Evolutionary conservation across 352 stramenopile genomes (phyloP), one percentile per base, ranked within the genome.

Genomic region (Phytophthora agathidicida): DNA sequence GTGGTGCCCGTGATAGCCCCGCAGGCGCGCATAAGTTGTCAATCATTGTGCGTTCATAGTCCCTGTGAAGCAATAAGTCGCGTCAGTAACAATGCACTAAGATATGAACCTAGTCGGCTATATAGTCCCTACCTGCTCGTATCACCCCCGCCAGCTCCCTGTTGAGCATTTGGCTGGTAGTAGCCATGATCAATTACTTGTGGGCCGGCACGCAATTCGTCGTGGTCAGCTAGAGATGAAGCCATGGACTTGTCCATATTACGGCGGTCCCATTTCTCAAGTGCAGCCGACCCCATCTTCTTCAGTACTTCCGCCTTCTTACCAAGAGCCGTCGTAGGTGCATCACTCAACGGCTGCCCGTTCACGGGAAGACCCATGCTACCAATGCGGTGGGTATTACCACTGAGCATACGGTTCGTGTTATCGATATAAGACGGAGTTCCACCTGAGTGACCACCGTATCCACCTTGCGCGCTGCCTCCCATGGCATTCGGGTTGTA

Each of bases 191-290:
- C 83, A 53, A 89, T 75, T 23, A 92, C 66, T 26, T 84, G 65
- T 7, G 76, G 68, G 0, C 80, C 83, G 7, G 83, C 77, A n/a
- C 69, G 79, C 33, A 94, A 59, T 42, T 94, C 86, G 36, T 96
- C 86, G 55, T 96, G 83, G 60, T 96, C 86, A 31, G 86, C 84
- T 14, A 96, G 67, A 8, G 86, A 96, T n/a, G 83, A 89, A n/a
- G 74, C 84, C 72, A 96, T 96, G 13, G 83, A 93, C 67, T 94
- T 94, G 66, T 96, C 86, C 80, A 96, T 93, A 76, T 96, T 94
- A 30, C 86, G 86, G 14, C 84, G 80, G 17, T 96, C 84, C 84
- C 85, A 96, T 23, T 84, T 89, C 28, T 96, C 86, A 16, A 86
- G 77, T 11, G 83, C 84, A 49, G 88, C 80, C 23, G 80, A 73